Conservation (phyloP, 495 filamentous ascomycete genomes). For the Aspergillus diversus region DNA sequence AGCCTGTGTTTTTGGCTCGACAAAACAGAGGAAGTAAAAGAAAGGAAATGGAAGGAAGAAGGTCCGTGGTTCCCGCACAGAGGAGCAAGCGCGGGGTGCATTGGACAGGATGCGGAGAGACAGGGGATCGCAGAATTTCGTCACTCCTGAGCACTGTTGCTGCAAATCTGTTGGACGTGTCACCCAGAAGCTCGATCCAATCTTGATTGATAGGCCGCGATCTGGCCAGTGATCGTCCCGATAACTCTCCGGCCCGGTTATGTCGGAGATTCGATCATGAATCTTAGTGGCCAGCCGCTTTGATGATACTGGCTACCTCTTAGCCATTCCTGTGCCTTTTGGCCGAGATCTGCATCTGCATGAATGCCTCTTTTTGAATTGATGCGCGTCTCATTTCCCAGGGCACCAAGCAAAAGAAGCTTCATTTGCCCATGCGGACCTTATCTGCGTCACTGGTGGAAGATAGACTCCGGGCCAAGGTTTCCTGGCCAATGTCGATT, state of each 20-base stretch:
- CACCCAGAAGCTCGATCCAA: conserved; percentile 1
- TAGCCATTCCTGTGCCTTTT: conserved; percentile 1
- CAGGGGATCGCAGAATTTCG: background rate
- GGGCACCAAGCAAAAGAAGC: background rate
- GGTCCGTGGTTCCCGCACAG: no score
- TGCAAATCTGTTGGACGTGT: conserved; percentile 1
- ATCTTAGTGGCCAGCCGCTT: conserved; percentile 1
- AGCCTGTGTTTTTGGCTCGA: no score
- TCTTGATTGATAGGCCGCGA: background rate
- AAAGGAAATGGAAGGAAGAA: background rate
- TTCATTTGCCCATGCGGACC: background rate
- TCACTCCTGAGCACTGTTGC: background rate
- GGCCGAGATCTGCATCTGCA: conserved; percentile 6
- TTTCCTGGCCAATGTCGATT: background rate
- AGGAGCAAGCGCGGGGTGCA: no score
- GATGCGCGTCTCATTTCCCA: background rate
- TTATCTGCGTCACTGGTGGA: background rate
- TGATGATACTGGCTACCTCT: conserved; percentile 1
- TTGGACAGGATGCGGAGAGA: background rate
- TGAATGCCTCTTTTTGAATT: background rate
- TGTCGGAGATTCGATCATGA: background rate
- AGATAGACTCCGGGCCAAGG: background rate
- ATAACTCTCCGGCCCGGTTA: conserved; percentile 4
- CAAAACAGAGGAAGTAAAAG: background rate
- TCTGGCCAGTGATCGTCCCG: conserved; percentile 5